Percentiles rank a stretch among this genome's conserved stretches.
These are phyloP conservation scores for Penicillium roqueforti DNA, from an alignment of 495 filamentous ascomycete genomes.

Conservation along the genomic window DNA sequence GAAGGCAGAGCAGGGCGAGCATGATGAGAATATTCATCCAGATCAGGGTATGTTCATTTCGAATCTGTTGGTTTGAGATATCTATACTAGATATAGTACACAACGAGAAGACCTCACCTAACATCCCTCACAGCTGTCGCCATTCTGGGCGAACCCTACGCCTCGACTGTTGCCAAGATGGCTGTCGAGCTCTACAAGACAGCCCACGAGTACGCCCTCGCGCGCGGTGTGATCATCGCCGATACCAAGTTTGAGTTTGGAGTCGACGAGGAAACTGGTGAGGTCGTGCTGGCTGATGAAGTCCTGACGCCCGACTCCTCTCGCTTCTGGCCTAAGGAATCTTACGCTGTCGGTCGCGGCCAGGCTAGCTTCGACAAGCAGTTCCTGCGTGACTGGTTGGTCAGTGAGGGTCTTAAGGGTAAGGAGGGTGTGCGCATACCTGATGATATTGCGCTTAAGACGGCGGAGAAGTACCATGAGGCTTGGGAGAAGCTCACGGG, in stretches of 20 bases:
- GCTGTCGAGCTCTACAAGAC: conserved; percentile 68
- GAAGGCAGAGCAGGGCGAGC: conserved; percentile 77
- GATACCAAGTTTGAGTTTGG: conserved; percentile 85
- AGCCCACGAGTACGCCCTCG: conserved; percentile 68
- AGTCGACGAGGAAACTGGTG: conserved; percentile 68
- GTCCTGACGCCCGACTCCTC: conserved; percentile 84
- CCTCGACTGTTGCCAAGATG: conserved; percentile 67
- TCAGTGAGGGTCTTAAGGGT: conserved; percentile 62
- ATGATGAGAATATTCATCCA: conserved; percentile 89
- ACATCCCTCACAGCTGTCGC: conserved; percentile 43
- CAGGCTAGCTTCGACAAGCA: conserved; percentile 93
- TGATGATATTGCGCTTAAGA: conserved; percentile 59
- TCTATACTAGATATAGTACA: not conserved
- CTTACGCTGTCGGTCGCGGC: conserved; percentile 66
- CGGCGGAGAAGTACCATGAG: conserved; percentile 61
- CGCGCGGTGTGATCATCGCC: conserved; percentile 84
- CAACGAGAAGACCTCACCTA: conserved; percentile 1
- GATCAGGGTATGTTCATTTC: conserved; percentile 47
- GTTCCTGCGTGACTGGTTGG: conserved; percentile 83
- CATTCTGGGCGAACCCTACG: conserved; percentile 72
- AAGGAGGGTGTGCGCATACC: conserved; percentile 65
- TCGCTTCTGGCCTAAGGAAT: conserved; percentile 79
- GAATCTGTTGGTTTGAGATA: not conserved
- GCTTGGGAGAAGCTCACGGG: conserved; percentile 69
- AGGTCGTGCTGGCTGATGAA: conserved; percentile 85